These are phyloP conservation scores for Elasticomyces elasticus DNA, from an alignment of 495 filamentous ascomycete genomes.

Conservation along the genomic window DNA sequence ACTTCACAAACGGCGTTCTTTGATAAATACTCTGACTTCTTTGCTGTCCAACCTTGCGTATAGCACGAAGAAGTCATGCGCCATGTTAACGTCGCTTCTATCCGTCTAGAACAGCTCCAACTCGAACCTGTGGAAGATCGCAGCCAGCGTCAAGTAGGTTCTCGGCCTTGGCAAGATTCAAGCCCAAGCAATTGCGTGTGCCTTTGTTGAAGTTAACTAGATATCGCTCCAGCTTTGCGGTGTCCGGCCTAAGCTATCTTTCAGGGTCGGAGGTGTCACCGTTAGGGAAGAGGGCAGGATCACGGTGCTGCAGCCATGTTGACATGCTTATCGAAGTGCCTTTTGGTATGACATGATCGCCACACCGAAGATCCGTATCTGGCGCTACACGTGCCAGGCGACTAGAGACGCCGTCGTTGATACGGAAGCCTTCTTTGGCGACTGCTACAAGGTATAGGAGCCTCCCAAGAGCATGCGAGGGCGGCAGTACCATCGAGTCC, in stretches of 20 bases:
- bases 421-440: constrained; percentile 37
- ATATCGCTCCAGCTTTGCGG: constrained; percentile 20
- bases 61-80: too few species aligned
- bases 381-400: constrained; percentile 25
- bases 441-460: constrained; percentile 36
- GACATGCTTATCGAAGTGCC: constrained; percentile 36
- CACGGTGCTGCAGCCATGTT: constrained; percentile 17
- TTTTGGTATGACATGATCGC: constrained; percentile 25
- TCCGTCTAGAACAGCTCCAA: too few species aligned
- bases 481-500: constrained; percentile 10
- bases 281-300: constrained; percentile 9
- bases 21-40: too few species aligned
- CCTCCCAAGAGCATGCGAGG: constrained; percentile 24
- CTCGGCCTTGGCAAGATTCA: too few species aligned
- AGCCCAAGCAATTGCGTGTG: too few species aligned
- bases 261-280: constrained; percentile 16
- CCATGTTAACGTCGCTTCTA: too few species aligned
- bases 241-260: constrained; percentile 16
- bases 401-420: constrained; percentile 28
- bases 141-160: too few species aligned
- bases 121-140: too few species aligned
- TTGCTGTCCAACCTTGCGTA: too few species aligned
- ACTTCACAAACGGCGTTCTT: too few species aligned
- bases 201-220: too few species aligned
- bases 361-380: constrained; percentile 19